phyloP scores from a whole-genome alignment of 2,329 filamentous ascomycete genomes.

The Thelonectria blattea region DNA sequence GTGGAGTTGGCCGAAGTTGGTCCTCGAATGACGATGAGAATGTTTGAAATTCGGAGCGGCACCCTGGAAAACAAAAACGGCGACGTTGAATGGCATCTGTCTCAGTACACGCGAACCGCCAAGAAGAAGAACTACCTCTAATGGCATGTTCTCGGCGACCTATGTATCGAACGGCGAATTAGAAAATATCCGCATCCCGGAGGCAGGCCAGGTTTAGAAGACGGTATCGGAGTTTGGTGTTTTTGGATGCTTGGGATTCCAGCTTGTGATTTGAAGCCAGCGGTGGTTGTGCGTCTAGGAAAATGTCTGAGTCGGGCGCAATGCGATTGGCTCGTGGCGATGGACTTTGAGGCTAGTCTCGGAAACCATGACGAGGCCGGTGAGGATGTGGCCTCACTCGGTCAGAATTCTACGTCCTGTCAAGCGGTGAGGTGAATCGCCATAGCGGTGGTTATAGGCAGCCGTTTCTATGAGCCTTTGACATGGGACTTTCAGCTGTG shows the following conservation, averaged over 20 bases:
- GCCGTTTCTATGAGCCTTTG: neutral
- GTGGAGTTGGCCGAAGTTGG: slow-evolving; percentile 91
- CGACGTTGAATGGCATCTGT: slow-evolving; percentile 95
- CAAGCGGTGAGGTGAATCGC: neutral
- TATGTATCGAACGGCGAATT: neutral
- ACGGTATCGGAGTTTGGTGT: slow-evolving; percentile 34
- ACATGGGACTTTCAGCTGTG: neutral
- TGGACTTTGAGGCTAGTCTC: neutral
- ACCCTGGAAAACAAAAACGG: slow-evolving; percentile 94
- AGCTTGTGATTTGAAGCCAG: slow-evolving; percentile 12
- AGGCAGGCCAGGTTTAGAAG: neutral
- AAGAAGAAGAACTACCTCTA: slow-evolving; percentile 95
- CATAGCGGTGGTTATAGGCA: neutral
- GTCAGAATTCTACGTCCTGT: neutral
- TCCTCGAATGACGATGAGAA: slow-evolving; percentile 94
- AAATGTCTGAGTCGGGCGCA: neutral
- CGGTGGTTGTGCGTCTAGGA: neutral
- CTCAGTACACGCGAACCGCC: slow-evolving; percentile 91
- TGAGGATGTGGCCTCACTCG: neutral
- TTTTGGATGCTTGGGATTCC: slow-evolving; percentile 21
- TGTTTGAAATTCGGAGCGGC: slow-evolving; percentile 91
- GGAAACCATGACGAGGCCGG: neutral
- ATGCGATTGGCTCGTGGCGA: slow-evolving; percentile 20
- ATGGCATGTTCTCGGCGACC: slow-evolving; percentile 32
- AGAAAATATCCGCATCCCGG: neutral